These are phyloP conservation scores for Suillus lakei DNA, from an alignment of 768 basidiomycete species.

Conservation along the genomic window DNA sequence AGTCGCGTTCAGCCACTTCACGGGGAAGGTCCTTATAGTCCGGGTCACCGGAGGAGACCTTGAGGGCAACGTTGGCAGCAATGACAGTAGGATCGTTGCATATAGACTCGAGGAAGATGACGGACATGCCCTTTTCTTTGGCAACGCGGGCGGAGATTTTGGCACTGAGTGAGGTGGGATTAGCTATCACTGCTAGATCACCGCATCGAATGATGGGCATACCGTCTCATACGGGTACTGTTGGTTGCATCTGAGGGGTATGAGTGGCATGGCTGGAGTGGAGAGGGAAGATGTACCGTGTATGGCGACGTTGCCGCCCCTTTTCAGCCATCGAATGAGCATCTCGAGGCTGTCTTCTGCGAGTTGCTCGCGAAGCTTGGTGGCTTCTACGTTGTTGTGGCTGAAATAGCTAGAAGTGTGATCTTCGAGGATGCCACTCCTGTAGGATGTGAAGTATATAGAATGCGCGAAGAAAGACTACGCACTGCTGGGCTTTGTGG, in stretches of 20 bases:
- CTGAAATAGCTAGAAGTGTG: conserved; percentile 93
- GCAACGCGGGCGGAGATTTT: conserved; percentile 85
- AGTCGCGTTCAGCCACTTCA: conserved; percentile 88
- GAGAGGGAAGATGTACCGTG: conserved; percentile 64
- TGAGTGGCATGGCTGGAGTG: background rate
- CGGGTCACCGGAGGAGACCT: conserved; percentile 95
- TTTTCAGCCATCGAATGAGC: conserved; percentile 93
- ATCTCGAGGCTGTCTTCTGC: conserved; percentile 93
- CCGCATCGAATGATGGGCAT: conserved; percentile 20
- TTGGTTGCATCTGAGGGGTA: conserved; percentile 86
- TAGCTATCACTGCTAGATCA: background rate
- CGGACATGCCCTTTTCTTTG: conserved; percentile 82
- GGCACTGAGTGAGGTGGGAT: conserved; percentile 50
- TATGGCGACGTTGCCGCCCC: conserved; percentile 96
- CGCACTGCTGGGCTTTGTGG: conserved; percentile 75
- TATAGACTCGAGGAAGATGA: conserved; percentile 94
- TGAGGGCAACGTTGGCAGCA: conserved; percentile 94
- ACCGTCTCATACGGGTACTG: conserved; percentile 80
- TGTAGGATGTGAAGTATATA: conserved; percentile 28
- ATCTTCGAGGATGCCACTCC: conserved; percentile 86
- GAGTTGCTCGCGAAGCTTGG: conserved; percentile 74
- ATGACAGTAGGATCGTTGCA: conserved; percentile 95
- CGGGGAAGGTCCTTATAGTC: conserved; percentile 92
- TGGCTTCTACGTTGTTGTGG: conserved; percentile 81
- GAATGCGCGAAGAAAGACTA: conserved; percentile 19